Evolutionary conservation across 805 yeast species (phyloP).

Genomic region (Ogataea sp.): DNA sequence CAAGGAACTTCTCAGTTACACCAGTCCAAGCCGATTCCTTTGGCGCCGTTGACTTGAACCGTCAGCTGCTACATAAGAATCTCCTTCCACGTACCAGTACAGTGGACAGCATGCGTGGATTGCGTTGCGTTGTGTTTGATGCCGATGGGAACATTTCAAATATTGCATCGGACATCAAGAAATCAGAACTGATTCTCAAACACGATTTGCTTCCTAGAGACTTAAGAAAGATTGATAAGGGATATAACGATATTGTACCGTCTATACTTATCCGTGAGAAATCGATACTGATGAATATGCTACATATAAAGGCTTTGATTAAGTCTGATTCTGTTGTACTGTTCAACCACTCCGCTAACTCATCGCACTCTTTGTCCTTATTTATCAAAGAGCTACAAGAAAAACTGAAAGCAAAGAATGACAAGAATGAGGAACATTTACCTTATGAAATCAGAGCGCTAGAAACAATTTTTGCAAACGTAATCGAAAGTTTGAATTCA

Average conservation of each 20-base stretch:
- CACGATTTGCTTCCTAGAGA: conserved; percentile 46
- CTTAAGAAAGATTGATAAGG: conserved; percentile 41
- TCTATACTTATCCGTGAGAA: conserved; percentile 39
- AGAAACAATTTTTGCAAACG: conserved; percentile 79
- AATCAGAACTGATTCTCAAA: conserved; percentile 33
- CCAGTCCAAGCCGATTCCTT: too few species aligned
- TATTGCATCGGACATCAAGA: conserved; percentile 36
- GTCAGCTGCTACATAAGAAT: conserved; percentile 14
- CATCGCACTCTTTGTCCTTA: conserved; percentile 34
- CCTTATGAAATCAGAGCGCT: conserved; percentile 90
- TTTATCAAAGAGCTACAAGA: conserved; percentile 34
- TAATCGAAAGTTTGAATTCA: conserved; percentile 66
- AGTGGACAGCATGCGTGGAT: conserved; percentile 7
- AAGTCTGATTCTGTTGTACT: conserved; percentile 43
- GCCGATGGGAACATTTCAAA: conserved; percentile 32
- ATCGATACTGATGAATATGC: conserved; percentile 38
- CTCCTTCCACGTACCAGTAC: conserved; percentile 15
- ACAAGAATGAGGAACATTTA: conserved; percentile 30
- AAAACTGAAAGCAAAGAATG: conserved; percentile 27
- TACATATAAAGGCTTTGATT: conserved; percentile 44
- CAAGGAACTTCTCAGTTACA: too few species aligned
- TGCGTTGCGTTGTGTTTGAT: conserved; percentile 43
- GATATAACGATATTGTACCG: conserved; percentile 47
- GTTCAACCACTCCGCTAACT: conserved; percentile 39
- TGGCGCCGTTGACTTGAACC: conserved; percentile 9